Percentiles rank a stretch among this genome's conserved stretches.
Conservation (phyloP, 345 rosid species). For the Moricandia moricandioides region DNA sequence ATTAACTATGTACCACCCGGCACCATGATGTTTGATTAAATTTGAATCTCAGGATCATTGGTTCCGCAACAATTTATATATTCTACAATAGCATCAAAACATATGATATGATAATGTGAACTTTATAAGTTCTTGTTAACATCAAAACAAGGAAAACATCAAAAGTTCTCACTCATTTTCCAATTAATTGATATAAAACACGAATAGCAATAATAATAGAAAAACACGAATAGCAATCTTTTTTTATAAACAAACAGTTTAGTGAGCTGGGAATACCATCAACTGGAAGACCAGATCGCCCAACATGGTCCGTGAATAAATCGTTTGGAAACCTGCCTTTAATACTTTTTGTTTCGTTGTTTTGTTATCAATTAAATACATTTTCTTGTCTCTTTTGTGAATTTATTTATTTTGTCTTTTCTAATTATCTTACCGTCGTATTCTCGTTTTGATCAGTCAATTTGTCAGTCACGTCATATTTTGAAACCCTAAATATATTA, state of each 20-base stretch:
- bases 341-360: conserved; percentile 18
- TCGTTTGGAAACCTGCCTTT: conserved; percentile 8
- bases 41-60: not conserved
- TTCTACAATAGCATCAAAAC: too few relatives aligned
- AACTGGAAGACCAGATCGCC: not conserved
- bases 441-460: conserved; percentile 18
- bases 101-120: too few relatives aligned
- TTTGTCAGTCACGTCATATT: conserved; percentile 16
- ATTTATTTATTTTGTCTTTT: conserved; percentile 30
- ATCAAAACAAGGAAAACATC: too few relatives aligned
- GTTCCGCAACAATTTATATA: not conserved
- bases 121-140: not conserved
- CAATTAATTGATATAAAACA: not conserved
- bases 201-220: not conserved
- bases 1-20: not conserved
- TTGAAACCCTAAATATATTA: not conserved
- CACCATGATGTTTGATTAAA: not conserved
- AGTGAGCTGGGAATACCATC: not conserved
- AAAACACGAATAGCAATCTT: not conserved
- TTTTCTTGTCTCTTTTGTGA: conserved; percentile 14
- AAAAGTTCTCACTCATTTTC: not conserved
- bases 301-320: conserved; percentile 9
- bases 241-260: not conserved
- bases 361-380: conserved; percentile 18
- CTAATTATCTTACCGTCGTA: conserved; percentile 22